Base-by-base conservation (phyloP, 192 early-diverging fungal genomes). In the Backusella australiensis region DNA sequence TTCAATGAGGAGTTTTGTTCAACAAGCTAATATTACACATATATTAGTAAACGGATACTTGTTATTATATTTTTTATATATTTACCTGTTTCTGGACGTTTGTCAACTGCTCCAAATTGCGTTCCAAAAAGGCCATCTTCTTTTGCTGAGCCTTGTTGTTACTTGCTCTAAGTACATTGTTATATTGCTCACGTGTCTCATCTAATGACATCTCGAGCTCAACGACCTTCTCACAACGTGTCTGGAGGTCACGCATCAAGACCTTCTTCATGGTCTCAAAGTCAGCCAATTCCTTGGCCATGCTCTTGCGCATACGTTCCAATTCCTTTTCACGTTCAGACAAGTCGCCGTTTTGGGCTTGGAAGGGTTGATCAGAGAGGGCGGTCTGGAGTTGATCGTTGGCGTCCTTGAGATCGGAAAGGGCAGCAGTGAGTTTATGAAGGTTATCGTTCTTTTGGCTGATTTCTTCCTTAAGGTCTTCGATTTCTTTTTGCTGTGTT, bases 191-290 rank as follows among this genome's bases (percentile, higher is more conserved):
- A n/a, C 96, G 93, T 8, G 93, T 91, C 75, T 99, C 98, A 78
- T 99, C 98, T 71, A 99, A 86, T 6, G 94, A 92, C 80, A 99
- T 94, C 83, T 98, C 98, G 34, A 99, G 89, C 87, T 99, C 96
- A 32, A 99, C 96, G 67, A 97, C 94, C 90, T 95, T 94, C 82
- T 99, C 97, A 85, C 96, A 98, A 52, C 97, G 92, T 86, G 96
- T 94, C 85, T 98, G 95, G 53, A 99, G 91, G 81, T 99, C 97
- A 41, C 94, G 93, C 96, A 98, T 97, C 76, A 99, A 86, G 49
- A 94, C 95, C 91, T 98, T 97, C 86, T 97, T 97, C 96, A 98
- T 98, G 73, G 92, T 91, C 75, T 99, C 98, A 85, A 97, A 98
- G 72, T 99, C 97, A 23, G 91, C 85, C 69, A 98, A 89, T 65